These are phyloP conservation scores for Aphelidium insulamus DNA, from an alignment of 371 early-diverging fungal species.

Conservation along the genomic window DNA sequence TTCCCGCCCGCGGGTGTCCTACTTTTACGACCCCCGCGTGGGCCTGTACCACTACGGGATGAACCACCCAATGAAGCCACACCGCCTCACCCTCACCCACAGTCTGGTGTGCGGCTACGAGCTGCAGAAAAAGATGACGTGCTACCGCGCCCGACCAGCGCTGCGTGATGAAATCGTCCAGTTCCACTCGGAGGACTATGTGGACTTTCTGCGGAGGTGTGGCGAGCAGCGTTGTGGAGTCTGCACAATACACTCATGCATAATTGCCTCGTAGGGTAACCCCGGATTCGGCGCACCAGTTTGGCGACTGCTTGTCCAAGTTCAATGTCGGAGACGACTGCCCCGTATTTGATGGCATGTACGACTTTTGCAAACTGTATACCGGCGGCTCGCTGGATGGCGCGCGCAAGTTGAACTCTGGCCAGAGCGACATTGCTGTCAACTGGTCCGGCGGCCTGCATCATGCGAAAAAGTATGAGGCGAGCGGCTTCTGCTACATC, in stretches of 20 bases:
- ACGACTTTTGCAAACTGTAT: conserved; percentile 80
- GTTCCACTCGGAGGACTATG: conserved; percentile 93
- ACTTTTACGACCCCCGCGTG: conserved; percentile 67
- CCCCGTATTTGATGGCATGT: conserved; percentile 90
- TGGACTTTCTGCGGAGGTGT: conserved; percentile 87
- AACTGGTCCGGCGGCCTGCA: conserved; percentile 94
- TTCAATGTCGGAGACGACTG: conserved; percentile 93
- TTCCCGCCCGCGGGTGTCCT: conserved; percentile 37
- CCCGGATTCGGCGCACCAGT: conserved; percentile 59
- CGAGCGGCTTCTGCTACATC: conserved; percentile 87
- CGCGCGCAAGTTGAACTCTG: conserved; percentile 48
- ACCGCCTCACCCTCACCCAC: conserved; percentile 73
- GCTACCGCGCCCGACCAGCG: conserved; percentile 73
- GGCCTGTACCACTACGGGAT: conserved; percentile 79
- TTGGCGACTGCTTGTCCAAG: conserved; percentile 33
- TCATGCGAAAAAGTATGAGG: conserved; percentile 82
- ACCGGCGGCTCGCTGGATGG: conserved; percentile 73
- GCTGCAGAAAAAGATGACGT: conserved; percentile 63
- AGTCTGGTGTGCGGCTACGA: conserved; percentile 70
- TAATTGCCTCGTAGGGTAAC: conserved; percentile 34
- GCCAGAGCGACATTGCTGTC: conserved; percentile 58
- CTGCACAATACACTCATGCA: neutral
- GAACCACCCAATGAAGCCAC: conserved; percentile 92
- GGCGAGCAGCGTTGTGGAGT: neutral
- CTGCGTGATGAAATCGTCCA: conserved; percentile 85